Percentiles rank a stretch among this genome's conserved stretches.
Evolutionary conservation across 2,329 filamentous ascomycete species (phyloP).

Genomic region (Penicillium brevicompactum): DNA sequence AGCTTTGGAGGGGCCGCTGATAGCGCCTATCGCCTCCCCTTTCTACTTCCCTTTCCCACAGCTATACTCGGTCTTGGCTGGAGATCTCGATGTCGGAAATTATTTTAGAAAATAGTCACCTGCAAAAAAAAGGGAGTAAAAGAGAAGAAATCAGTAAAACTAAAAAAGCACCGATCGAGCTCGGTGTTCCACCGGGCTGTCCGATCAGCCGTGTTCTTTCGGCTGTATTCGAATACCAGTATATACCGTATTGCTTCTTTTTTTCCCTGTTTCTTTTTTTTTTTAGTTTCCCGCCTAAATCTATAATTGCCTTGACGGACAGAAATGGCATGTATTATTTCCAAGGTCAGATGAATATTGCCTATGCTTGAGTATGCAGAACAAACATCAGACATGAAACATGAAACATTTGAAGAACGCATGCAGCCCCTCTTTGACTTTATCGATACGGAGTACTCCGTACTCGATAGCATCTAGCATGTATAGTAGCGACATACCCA

Average conservation of each 20-base stretch:
- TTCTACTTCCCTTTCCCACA: neutral
- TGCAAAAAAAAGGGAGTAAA: neutral
- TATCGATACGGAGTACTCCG: slow-evolving; percentile 1
- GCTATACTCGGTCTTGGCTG: too few species aligned
- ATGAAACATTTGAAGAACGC: slow-evolving; percentile 3
- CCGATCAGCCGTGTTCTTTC: slow-evolving; percentile 12
- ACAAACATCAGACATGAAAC: neutral
- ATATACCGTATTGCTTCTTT: neutral
- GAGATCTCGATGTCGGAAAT: too few species aligned
- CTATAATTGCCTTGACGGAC: neutral
- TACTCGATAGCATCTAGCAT: slow-evolving; percentile 2
- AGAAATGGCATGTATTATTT: too few species aligned
- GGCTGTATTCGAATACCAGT: slow-evolving; percentile 7
- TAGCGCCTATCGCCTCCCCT: slow-evolving; percentile 24
- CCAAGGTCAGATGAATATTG: too few species aligned
- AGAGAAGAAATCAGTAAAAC: neutral
- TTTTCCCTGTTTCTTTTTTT: neutral
- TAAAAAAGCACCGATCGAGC: slow-evolving; percentile 3
- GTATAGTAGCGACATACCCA: neutral
- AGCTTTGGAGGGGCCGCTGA: slow-evolving; percentile 32
- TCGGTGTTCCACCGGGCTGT: slow-evolving; percentile 22
- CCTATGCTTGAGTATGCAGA: too few species aligned
- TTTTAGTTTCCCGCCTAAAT: neutral
- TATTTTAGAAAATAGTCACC: neutral
- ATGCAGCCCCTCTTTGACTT: slow-evolving; percentile 7